phyloP scores from a whole-genome alignment of 116 monocot genomes.

The Zostera marina region DNA sequence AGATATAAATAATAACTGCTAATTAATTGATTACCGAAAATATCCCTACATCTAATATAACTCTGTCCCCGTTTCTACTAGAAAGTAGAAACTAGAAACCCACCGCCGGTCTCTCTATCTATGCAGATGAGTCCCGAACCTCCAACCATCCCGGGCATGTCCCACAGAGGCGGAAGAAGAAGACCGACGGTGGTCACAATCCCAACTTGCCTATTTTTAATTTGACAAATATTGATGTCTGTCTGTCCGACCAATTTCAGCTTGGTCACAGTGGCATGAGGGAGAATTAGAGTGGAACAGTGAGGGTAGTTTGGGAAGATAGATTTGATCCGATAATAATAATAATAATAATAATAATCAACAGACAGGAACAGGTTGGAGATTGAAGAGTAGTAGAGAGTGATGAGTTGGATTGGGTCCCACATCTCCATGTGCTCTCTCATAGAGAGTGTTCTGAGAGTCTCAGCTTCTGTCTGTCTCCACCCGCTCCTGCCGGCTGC shows the following conservation, averaged over 20 bases:
- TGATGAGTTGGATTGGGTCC: constrained; percentile 17
- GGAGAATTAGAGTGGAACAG: not conserved
- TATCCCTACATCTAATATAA: not conserved
- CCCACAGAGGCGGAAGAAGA: too few relatives aligned
- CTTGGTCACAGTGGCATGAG: too few relatives aligned
- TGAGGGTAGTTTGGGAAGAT: not conserved
- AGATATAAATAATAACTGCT: too few relatives aligned
- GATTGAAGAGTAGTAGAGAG: not conserved
- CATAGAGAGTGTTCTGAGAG: too few relatives aligned
- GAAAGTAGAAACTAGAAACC: too few relatives aligned
- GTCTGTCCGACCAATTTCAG: too few relatives aligned
- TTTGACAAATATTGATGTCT: too few relatives aligned
- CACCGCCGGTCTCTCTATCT: too few relatives aligned
- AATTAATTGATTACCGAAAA: not conserved
- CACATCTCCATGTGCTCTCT: constrained; percentile 31
- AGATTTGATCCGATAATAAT: not conserved
- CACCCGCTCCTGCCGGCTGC: constrained; percentile 13
- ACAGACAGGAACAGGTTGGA: not conserved
- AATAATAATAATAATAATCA: not conserved
- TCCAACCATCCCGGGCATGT: too few relatives aligned
- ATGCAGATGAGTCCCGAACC: too few relatives aligned
- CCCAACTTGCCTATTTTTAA: too few relatives aligned
- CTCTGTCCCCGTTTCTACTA: not conserved
- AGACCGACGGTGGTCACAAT: too few relatives aligned
- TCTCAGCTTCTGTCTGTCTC: constrained; percentile 35